phyloP scores from a whole-genome alignment of 768 basidiomycete species.

The Hortiboletus flavorubellus region DNA sequence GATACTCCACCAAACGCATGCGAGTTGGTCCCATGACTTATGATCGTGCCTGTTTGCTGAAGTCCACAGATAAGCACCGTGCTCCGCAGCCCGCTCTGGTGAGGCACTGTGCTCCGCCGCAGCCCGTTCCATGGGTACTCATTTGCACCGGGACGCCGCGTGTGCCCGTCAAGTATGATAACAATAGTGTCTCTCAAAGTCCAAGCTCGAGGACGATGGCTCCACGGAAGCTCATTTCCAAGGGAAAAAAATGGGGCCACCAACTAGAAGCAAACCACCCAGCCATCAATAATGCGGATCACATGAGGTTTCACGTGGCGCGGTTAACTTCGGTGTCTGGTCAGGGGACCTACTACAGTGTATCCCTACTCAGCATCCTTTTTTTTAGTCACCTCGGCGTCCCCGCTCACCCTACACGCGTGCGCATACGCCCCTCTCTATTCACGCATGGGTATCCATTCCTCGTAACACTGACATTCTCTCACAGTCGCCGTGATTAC shows the following conservation, averaged over 20 bases:
- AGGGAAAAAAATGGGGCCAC: not conserved
- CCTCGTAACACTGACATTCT: too few species aligned
- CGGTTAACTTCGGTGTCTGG: conserved; percentile 15
- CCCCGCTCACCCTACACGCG: not conserved
- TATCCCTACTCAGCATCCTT: not conserved
- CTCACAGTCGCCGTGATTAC: too few species aligned
- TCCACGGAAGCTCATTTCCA: not conserved
- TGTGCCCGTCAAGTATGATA: not conserved
- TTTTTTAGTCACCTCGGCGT: conserved; percentile 13
- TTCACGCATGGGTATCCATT: too few species aligned
- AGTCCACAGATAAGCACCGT: not conserved
- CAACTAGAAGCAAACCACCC: not conserved
- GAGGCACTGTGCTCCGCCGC: not conserved
- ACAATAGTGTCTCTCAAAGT: not conserved
- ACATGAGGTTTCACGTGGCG: conserved; percentile 10
- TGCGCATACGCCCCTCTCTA: conserved; percentile 1
- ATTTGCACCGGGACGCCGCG: not conserved
- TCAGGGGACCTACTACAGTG: conserved; percentile 5
- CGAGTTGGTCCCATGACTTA: not conserved
- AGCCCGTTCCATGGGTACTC: not conserved
- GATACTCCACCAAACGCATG: not conserved
- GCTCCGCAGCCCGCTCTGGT: not conserved
- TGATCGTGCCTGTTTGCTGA: not conserved
- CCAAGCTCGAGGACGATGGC: not conserved
- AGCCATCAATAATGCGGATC: conserved; percentile 6